Base-by-base conservation (phyloP, 192 early-diverging fungal species). In the Diversispora epigaea region DNA sequence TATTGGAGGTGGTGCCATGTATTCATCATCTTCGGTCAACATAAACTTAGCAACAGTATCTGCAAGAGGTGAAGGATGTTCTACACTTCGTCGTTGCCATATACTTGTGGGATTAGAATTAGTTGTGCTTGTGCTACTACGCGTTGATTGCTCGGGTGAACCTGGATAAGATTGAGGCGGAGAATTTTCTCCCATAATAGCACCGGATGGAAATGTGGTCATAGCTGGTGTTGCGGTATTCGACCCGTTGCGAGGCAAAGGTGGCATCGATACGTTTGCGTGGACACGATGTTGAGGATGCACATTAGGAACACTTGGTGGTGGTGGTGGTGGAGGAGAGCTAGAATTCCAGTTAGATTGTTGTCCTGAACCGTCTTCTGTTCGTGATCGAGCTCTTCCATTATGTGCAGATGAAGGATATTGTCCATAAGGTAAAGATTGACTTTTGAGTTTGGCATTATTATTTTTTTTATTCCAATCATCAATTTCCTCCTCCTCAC, bases 161-260 rank as follows among this genome's bases (percentile, higher is more conserved):
- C 81, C 81, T 58, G 86, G 87, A 46, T 86, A 83, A 12, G 87
- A 89, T 39, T 83, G 84, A 15, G 86, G 86, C 32, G 87, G 85
- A 4, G 85, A 84, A 4, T 62, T 44, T 64, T 64, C 62, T n/a
- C 12, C 39, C 14, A 77, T 76, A 73, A 79, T 78, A 40, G 77
- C 76, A 17, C 76, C 71, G 0, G 41, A 79, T 79, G 54, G 81
- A 64, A 11, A 77, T 77, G 40, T 75, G 71, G 57, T 5, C 47
- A 54, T n/a, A 12, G 45, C 65, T 49, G 47, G 17, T 17, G 58
- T 12, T 14, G 58, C 6, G 12, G 71, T n/a, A 45, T 10, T 62
- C 1, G 57, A 14, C 10, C 73, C 63, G 39, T 66, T 68, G 40
- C 80, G 78, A 19, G 83, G 68, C 49, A 79, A 65, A 19, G 80